These are phyloP conservation scores for Penicillium desertorum DNA, from an alignment of 495 filamentous ascomycete species.

Conservation along the genomic window DNA sequence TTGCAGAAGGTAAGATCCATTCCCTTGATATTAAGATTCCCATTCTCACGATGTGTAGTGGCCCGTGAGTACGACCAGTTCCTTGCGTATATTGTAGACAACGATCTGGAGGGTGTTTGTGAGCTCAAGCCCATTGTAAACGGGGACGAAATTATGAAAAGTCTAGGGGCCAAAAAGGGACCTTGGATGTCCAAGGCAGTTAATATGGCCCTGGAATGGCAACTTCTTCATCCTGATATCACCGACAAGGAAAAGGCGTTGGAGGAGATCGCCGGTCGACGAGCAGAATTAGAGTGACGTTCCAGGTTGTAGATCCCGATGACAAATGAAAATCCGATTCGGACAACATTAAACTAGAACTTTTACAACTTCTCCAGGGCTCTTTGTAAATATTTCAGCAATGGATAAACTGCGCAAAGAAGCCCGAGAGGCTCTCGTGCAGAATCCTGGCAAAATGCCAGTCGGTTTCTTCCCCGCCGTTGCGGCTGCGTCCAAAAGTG, in stretches of 20 bases:
- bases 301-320: constrained; percentile 17
- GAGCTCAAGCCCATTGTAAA: constrained; percentile 61
- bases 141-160: constrained; percentile 62
- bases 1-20: constrained; percentile 31
- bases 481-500: constrained; percentile 9
- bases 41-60: constrained; percentile 29
- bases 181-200: constrained; percentile 76
- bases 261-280: constrained; percentile 58
- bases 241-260: constrained; percentile 60
- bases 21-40: not conserved
- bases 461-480: not conserved
- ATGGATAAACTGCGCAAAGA: constrained; percentile 41
- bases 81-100: constrained; percentile 42
- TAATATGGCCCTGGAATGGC: constrained; percentile 75
- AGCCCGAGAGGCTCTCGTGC: constrained; percentile 29
- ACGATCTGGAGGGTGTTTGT: constrained; percentile 43
- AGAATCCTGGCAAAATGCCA: constrained; percentile 15
- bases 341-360: not conserved
- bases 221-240: constrained; percentile 72
- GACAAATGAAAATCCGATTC: constrained; percentile 10
- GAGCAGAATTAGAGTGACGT: constrained; percentile 56
- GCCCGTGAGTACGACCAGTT: constrained; percentile 47
- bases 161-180: constrained; percentile 62
- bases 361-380: not conserved
- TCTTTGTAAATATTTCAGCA: constrained; percentile 1